These are phyloP conservation scores for Calocera viscosa DNA, from an alignment of 768 basidiomycete genomes.

Conservation along the genomic window DNA sequence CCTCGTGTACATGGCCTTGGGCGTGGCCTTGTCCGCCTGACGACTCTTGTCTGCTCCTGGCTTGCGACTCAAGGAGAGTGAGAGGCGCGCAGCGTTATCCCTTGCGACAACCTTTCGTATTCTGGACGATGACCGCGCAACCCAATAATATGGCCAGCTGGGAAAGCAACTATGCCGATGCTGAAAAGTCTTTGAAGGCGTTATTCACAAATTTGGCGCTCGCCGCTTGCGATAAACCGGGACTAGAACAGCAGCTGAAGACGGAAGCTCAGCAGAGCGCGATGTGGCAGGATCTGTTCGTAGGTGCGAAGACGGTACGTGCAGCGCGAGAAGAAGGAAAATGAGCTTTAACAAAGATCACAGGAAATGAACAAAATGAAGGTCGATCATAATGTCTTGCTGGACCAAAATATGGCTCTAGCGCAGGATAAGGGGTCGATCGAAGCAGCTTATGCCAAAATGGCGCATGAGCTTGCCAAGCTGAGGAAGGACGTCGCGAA, in stretches of 20 bases:
- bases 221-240: neutral
- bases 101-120: neutral
- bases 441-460: neutral
- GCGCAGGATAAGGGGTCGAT: neutral
- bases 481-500: neutral
- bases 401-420: neutral
- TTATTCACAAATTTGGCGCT: neutral
- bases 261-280: neutral
- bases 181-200: neutral
- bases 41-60: too few species aligned
- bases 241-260: neutral
- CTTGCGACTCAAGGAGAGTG: neutral
- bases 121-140: neutral
- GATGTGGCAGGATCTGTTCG: neutral
- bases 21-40: too few species aligned
- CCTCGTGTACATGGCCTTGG: too few species aligned
- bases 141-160: neutral
- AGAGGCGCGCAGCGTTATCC: neutral
- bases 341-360: neutral
- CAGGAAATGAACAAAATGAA: neutral
- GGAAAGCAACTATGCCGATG: constrained; percentile 2
- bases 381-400: neutral
- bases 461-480: neutral
- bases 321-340: neutral
- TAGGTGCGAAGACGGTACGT: neutral